These are phyloP conservation scores for Daldinia loculata DNA, from an alignment of 495 filamentous ascomycete species.

Conservation along the genomic window DNA sequence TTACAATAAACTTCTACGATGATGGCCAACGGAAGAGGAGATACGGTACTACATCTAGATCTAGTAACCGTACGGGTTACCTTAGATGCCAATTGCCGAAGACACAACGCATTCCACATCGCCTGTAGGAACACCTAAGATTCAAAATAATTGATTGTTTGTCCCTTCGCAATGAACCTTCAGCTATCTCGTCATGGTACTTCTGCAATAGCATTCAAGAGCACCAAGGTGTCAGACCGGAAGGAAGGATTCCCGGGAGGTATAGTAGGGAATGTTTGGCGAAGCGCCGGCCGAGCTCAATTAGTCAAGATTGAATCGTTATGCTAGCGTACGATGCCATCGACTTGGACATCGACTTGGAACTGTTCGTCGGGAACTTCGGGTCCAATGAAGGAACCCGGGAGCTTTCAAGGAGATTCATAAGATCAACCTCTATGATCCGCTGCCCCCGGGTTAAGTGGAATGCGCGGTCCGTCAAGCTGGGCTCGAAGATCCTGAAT, in stretches of 20 bases:
- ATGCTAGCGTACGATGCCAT: not conserved
- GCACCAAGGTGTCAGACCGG: not conserved
- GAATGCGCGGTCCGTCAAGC: not conserved
- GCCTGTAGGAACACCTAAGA: not conserved
- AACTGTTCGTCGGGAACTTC: not conserved
- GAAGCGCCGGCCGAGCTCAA: constrained; percentile 5
- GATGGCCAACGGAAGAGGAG: not conserved
- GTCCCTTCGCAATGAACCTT: not conserved
- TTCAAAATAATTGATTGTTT: not conserved
- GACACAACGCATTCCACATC: not conserved
- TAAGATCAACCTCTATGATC: constrained; percentile 31
- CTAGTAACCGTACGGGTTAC: not conserved
- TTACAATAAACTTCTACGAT: not conserved
- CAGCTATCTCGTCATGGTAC: not conserved
- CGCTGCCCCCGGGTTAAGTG: not conserved
- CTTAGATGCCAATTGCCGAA: not conserved
- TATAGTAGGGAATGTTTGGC: not conserved
- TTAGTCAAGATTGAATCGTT: not conserved
- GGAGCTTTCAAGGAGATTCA: not conserved
- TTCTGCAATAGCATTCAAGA: not conserved
- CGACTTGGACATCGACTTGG: not conserved
- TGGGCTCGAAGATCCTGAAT: constrained; percentile 19
- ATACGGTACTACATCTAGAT: not conserved
- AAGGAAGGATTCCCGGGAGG: not conserved
- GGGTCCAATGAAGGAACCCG: not conserved